Percentiles rank a stretch among this genome's conserved stretches.
Conservation (phyloP, 768 basidiomycete species). For the Crepidotus variabilis region DNA sequence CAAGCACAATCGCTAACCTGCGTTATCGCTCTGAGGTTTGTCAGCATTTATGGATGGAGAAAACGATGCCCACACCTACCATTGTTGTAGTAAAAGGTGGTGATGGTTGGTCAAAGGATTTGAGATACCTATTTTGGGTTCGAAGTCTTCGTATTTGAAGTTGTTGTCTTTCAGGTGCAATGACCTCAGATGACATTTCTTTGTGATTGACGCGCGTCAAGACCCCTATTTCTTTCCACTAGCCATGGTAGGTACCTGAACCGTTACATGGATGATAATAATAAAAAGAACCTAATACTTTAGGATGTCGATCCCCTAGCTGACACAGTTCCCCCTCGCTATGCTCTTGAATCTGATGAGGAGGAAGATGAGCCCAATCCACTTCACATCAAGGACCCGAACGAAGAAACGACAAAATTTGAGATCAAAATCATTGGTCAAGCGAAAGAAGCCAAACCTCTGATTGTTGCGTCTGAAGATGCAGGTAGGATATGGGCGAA, state of each 20-base stretch:
- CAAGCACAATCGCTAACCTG: constrained; percentile 22
- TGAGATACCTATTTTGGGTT: constrained; percentile 2
- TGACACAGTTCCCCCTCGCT: constrained; percentile 53
- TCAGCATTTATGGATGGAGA: background rate
- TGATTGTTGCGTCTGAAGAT: constrained; percentile 46
- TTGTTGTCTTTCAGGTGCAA: constrained; percentile 7
- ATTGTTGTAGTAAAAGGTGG: constrained; percentile 9
- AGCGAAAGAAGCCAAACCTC: constrained; percentile 18
- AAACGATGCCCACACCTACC: background rate
- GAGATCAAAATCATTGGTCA: constrained; percentile 38
- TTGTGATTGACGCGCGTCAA: background rate
- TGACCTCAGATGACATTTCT: constrained; percentile 4
- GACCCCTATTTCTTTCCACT: background rate
- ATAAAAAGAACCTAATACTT: background rate
- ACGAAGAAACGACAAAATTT: constrained; percentile 11
- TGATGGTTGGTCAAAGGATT: constrained; percentile 17
- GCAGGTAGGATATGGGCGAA: constrained; percentile 47
- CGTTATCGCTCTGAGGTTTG: constrained; percentile 33
- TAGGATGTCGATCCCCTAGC: constrained; percentile 54
- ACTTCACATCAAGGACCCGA: constrained; percentile 19
- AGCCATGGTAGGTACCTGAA: constrained; percentile 1
- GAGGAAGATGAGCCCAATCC: constrained; percentile 60
- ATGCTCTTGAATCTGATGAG: constrained; percentile 67
- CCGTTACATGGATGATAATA: background rate
- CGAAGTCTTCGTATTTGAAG: background rate